Evolutionary conservation across 441 rosid species (phyloP).

Genomic region (Rhodomyrtus psidioides): DNA sequence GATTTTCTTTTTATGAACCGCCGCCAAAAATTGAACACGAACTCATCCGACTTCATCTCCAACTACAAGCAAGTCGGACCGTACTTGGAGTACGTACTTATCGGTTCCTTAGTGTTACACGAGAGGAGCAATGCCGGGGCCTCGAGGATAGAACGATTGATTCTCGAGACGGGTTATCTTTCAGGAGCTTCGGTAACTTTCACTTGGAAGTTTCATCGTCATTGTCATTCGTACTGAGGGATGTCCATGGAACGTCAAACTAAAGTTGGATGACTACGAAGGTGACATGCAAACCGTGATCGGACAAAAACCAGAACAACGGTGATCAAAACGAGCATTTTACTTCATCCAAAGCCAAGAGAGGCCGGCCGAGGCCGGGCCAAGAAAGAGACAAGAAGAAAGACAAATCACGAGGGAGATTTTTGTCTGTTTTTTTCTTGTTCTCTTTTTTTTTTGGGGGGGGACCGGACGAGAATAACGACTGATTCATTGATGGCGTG

Average conservation of each 20-base stretch:
- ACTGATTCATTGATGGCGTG: background rate
- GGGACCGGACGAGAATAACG: background rate
- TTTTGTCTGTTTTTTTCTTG: accelerated
- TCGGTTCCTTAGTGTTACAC: no score
- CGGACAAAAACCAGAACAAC: background rate
- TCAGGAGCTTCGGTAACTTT: no score
- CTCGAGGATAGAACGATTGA: no score
- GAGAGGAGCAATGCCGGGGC: no score
- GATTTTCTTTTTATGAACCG: background rate
- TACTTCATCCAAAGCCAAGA: background rate
- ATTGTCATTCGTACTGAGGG: background rate
- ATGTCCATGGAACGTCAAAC: background rate
- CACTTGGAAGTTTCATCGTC: no score
- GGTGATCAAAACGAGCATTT: background rate
- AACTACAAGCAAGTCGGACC: no score
- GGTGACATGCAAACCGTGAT: background rate
- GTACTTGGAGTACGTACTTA: no score
- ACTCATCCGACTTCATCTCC: background rate
- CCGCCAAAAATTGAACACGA: background rate
- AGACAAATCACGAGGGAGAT: background rate
- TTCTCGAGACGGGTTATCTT: no score
- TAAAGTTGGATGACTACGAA: background rate
- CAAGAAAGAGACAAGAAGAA: background rate
- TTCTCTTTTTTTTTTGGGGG: background rate
- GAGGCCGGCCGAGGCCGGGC: background rate